These are phyloP conservation scores for Teratosphaeria pseudoeucalypti DNA, from an alignment of 2,329 filamentous ascomycete species.

Conservation along the genomic window DNA sequence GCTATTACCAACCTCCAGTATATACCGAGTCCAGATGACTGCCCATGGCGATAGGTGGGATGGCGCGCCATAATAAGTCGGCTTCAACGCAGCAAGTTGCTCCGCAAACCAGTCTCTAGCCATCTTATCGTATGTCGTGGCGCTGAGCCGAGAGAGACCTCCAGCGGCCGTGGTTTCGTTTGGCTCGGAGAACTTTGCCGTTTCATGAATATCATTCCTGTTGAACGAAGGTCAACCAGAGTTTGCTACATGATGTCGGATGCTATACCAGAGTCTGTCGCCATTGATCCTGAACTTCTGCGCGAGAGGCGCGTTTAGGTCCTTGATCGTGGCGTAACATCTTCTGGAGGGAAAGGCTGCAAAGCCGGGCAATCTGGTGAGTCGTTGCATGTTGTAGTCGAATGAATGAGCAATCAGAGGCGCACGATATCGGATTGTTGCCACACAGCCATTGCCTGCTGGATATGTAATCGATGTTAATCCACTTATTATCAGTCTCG, in stretches of 20 bases:
- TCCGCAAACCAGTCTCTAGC: conserved; percentile 17
- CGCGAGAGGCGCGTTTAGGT: neutral
- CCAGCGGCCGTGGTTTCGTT: conserved; percentile 1
- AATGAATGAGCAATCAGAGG: neutral
- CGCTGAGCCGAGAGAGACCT: conserved; percentile 9
- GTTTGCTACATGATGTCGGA: neutral
- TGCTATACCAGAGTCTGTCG: neutral
- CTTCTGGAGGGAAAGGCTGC: neutral
- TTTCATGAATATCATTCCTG: conserved; percentile 9
- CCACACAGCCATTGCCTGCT: neutral
- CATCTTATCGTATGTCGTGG: conserved; percentile 13
- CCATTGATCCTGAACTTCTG: neutral
- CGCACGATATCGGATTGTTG: neutral
- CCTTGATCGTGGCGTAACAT: neutral
- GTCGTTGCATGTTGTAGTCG: neutral
- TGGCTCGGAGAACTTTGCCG: conserved; percentile 10
- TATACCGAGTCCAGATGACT: conserved; percentile 15
- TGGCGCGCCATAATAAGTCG: conserved; percentile 8
- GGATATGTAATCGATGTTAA: neutral
- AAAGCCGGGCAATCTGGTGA: neutral
- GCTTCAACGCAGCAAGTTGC: conserved; percentile 6
- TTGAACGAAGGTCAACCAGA: neutral
- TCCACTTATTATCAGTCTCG: neutral
- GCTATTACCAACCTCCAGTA: conserved; percentile 15
- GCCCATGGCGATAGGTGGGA: conserved; percentile 20